A percentile compares a stretch with the other conserved stretches of the same genome.
These are phyloP conservation scores for Paecilomyces sp. DNA, from an alignment of 2,329 filamentous ascomycete genomes.

Conservation along the genomic window DNA sequence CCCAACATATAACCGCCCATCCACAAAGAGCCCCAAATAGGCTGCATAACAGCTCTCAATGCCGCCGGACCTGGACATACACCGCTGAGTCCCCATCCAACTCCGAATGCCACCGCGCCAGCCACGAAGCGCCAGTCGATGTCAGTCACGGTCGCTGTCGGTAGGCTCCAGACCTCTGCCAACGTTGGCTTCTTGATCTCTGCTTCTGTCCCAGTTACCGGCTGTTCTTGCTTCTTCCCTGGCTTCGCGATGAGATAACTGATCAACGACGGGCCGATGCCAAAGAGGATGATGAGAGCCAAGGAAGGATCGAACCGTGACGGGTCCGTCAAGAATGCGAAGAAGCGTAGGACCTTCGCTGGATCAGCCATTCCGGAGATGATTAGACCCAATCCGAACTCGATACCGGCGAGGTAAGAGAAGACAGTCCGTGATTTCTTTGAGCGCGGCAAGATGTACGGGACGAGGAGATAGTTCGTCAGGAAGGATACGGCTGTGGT, in stretches of 20 bases:
- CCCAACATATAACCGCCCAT: slow-evolving; percentile 43
- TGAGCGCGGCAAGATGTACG: slow-evolving; percentile 19
- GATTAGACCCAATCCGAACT: slow-evolving; percentile 46
- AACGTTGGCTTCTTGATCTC: slow-evolving; percentile 34
- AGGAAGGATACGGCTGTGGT: slow-evolving; percentile 21
- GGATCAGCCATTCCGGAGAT: slow-evolving; percentile 47
- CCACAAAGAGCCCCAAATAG: slow-evolving; percentile 41
- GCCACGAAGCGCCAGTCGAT: slow-evolving; percentile 43
- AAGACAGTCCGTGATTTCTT: slow-evolving; percentile 28
- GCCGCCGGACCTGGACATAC: slow-evolving; percentile 48
- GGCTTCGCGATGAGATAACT: slow-evolving; percentile 24
- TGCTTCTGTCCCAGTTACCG: slow-evolving; percentile 13
- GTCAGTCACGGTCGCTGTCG: slow-evolving; percentile 39
- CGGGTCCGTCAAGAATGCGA: slow-evolving; percentile 36
- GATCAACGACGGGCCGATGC: slow-evolving; percentile 39
- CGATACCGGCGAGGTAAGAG: slow-evolving; percentile 40
- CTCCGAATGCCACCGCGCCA: slow-evolving; percentile 42
- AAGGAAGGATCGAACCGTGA: slow-evolving; percentile 46
- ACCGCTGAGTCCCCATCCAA: slow-evolving; percentile 46
- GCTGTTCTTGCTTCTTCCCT: slow-evolving; percentile 23
- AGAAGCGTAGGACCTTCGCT: slow-evolving; percentile 45
- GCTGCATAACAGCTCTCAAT: slow-evolving; percentile 40
- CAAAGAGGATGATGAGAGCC: slow-evolving; percentile 43
- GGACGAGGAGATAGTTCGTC: slow-evolving; percentile 27
- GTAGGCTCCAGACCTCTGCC: slow-evolving; percentile 35